Base-by-base conservation (phyloP, 176 grass and related monocot species). In the Coix lacrymajobi region DNA sequence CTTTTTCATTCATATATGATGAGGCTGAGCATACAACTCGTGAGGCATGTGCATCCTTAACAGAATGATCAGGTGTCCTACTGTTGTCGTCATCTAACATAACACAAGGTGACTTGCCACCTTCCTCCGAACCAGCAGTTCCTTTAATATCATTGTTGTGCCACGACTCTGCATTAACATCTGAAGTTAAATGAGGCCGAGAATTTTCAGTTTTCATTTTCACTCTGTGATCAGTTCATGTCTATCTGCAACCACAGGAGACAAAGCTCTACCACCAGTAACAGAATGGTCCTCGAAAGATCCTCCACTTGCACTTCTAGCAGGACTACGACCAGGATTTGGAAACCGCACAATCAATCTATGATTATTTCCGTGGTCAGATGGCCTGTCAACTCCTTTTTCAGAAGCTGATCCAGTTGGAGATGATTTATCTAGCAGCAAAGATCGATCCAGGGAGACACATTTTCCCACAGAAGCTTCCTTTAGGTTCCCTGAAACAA, bases 291-390 rank as follows among this genome's bases (percentile, higher is more conserved):
- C 96, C 38, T 98, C 96, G 13, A 85, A 74, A 45, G 90, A 87
- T 66, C 88, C 85, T 30, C 88, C 88, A 74, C 87, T 89, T 8
- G 30, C 71, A 83, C 82, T 98, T 62, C 85, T 89, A 85, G 79
- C 90, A 14, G 89, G 96, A 64, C 92, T 95, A 44, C 85, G 88
- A 0, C 76, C 87, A 75, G 86, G 90, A 80, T 98, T 98, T 58
- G 86, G 88, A 87, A 98, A 88, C 63, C 88, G 91, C 64, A 95
- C 88, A 88, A 95, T 91, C 76, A 98, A 84, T 36, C 87, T 91
- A 81, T 89, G 91, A 52, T 38, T 79, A 81, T 98, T 95, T 58
- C 73, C 85, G n/a, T 88, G 85, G 51, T 91, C 92, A 65, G 70
- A 81, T 0, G 79, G 52, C 13, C 31, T 43, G 37, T 91, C 88